Evolutionary conservation across 768 basidiomycete species (phyloP).

Genomic region (Boletus tylopilopsis): DNA sequence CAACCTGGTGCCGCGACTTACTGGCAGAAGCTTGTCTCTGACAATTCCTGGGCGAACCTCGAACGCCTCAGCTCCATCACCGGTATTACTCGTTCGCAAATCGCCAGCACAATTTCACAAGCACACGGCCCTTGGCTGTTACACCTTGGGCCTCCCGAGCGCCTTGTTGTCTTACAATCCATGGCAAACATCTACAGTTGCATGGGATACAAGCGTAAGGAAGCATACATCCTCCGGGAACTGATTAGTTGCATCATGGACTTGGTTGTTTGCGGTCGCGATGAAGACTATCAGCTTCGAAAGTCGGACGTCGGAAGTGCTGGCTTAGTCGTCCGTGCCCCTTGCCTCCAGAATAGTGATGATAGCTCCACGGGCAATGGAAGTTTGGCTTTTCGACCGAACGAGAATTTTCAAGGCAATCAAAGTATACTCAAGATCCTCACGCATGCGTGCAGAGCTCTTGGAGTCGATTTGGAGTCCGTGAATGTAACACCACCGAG

Average conservation of each 20-base stretch:
- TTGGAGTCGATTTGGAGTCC: slow-evolving; percentile 79
- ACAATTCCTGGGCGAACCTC: slow-evolving; percentile 46
- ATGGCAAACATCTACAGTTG: slow-evolving; percentile 75
- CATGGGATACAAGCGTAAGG: slow-evolving; percentile 84
- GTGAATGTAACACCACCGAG: slow-evolving; percentile 45
- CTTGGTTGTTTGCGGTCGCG: slow-evolving; percentile 79
- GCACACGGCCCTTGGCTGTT: slow-evolving; percentile 87
- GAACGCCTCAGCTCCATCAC: slow-evolving; percentile 69
- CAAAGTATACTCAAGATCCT: slow-evolving; percentile 73
- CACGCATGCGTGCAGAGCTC: slow-evolving; percentile 68
- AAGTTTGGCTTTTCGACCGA: slow-evolving; percentile 65
- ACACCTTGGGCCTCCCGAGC: slow-evolving; percentile 72
- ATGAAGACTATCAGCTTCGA: slow-evolving; percentile 57
- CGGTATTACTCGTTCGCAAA: slow-evolving; percentile 63
- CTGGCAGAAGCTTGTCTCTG: slow-evolving; percentile 55
- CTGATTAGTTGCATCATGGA: slow-evolving; percentile 83
- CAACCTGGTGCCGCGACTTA: slow-evolving; percentile 58
- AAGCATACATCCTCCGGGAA: slow-evolving; percentile 82
- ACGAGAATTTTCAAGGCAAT: slow-evolving; percentile 78
- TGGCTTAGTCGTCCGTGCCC: slow-evolving; percentile 48
- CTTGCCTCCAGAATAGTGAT: slow-evolving; percentile 34
- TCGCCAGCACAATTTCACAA: slow-evolving; percentile 62
- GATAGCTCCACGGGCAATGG: slow-evolving; percentile 34
- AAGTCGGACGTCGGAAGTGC: slow-evolving; percentile 33
- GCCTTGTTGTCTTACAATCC: slow-evolving; percentile 65